These are phyloP conservation scores for Ziziphus jujuba DNA, from an alignment of 306 rosid genomes.

Conservation along the genomic window DNA sequence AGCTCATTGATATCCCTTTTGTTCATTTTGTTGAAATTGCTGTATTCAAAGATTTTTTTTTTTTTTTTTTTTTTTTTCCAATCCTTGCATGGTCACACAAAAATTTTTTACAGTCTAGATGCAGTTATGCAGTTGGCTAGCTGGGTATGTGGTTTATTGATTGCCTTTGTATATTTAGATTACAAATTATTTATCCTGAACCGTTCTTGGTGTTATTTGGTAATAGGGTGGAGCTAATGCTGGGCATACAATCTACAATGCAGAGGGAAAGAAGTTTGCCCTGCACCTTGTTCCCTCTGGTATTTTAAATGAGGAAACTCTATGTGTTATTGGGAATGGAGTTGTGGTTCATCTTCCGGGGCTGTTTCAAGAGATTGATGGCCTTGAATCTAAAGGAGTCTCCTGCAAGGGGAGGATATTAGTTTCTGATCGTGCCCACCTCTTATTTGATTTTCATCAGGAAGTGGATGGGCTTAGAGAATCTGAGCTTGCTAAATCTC, in stretches of 20 bases:
- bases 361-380: conserved; percentile 81
- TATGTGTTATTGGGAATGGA: conserved; percentile 92
- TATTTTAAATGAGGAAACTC: conserved; percentile 84
- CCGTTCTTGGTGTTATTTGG: background rate
- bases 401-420: conserved; percentile 85
- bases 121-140: background rate
- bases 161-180: background rate
- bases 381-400: conserved; percentile 75
- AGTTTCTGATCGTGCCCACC: conserved; percentile 90
- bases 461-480: conserved; percentile 85
- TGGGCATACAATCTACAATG: conserved; percentile 91
- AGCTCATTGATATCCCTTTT: too few species aligned
- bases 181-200: background rate
- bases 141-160: background rate
- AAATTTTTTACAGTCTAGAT: too few species aligned
- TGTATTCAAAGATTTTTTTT: too few species aligned
- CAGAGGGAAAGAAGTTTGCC: conserved; percentile 93
- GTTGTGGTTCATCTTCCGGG: conserved; percentile 94
- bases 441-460: conserved; percentile 93
- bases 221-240: conserved; percentile 96
- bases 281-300: conserved; percentile 98
- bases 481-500: conserved; percentile 83
- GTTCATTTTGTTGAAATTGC: too few species aligned
- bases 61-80: too few species aligned
- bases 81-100: too few species aligned